phyloP scores from a whole-genome alignment of 225 moss, liverwort and hornwort genomes.

The Physcomitrium patens region DNA sequence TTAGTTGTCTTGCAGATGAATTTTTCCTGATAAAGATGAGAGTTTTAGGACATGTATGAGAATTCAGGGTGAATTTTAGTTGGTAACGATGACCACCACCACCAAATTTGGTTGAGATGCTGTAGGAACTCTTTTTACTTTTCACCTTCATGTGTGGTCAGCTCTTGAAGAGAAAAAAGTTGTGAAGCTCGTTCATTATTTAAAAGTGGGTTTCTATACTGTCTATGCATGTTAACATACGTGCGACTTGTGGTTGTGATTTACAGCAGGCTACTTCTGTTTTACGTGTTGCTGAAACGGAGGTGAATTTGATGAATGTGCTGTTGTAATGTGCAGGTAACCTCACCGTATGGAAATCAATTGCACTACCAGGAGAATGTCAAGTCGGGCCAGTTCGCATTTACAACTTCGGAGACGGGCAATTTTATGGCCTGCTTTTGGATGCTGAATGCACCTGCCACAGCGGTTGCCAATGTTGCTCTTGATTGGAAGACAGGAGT shows the following conservation, averaged over 20 bases:
- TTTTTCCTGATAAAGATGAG: background rate
- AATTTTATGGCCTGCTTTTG: slow-evolving; percentile 95
- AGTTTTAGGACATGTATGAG: background rate
- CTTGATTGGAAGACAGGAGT: slow-evolving; percentile 98
- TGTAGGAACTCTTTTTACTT: background rate
- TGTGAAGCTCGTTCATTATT: slow-evolving; percentile 16
- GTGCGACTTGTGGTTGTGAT: background rate
- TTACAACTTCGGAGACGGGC: slow-evolving; percentile 79
- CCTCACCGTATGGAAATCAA: slow-evolving; percentile 78
- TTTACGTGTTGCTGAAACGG: background rate
- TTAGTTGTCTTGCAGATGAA: background rate
- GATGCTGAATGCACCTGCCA: slow-evolving; percentile 54
- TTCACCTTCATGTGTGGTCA: too few relatives aligned
- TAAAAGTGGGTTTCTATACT: background rate
- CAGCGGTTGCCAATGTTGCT: slow-evolving; percentile 47
- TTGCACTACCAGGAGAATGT: slow-evolving; percentile 70
- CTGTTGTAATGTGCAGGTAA: slow-evolving; percentile 58
- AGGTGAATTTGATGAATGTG: slow-evolving; percentile 2
- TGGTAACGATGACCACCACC: background rate
- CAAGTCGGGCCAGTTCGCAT: slow-evolving; percentile 78
- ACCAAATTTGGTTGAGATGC: background rate
- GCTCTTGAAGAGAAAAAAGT: background rate
- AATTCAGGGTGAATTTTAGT: background rate
- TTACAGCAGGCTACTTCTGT: background rate
- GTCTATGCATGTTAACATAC: background rate